phyloP scores from a whole-genome alignment of 2,329 filamentous ascomycete species.

The Pseudodiploospora longispora region DNA sequence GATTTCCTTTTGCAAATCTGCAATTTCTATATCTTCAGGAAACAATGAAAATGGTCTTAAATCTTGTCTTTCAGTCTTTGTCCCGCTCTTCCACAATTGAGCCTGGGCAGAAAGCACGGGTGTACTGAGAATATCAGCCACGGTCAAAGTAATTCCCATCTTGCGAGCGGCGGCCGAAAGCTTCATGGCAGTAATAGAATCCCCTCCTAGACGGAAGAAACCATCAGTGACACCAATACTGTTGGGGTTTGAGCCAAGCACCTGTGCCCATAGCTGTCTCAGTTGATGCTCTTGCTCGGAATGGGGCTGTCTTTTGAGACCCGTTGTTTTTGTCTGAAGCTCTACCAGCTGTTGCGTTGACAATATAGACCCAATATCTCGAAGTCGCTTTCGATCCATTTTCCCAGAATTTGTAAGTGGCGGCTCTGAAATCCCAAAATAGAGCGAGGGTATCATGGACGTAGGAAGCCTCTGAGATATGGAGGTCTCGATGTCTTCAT shows the following conservation, averaged over 20 bases:
- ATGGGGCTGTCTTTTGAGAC: not conserved
- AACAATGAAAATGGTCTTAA: slow-evolving; percentile 7
- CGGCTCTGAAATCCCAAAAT: slow-evolving; percentile 7
- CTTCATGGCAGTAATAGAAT: slow-evolving; percentile 37
- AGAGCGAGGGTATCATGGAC: slow-evolving; percentile 14
- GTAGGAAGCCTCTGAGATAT: slow-evolving; percentile 7
- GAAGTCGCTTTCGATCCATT: slow-evolving; percentile 8
- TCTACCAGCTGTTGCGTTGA: not conserved
- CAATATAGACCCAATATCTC: slow-evolving; percentile 4
- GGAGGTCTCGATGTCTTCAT: not conserved
- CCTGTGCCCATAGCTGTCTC: not conserved
- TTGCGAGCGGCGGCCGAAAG: slow-evolving; percentile 28
- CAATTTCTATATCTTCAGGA: not conserved
- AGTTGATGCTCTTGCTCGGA: not conserved
- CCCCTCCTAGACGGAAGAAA: slow-evolving; percentile 35
- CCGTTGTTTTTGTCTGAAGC: not conserved
- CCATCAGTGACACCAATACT: slow-evolving; percentile 22
- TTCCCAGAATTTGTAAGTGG: slow-evolving; percentile 13
- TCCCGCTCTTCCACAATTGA: not conserved
- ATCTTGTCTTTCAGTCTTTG: not conserved
- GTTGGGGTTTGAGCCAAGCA: not conserved
- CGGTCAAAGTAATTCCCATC: slow-evolving; percentile 5
- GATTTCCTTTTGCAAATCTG: not conserved
- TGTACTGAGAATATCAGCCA: slow-evolving; percentile 7
- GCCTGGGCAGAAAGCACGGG: slow-evolving; percentile 3